phyloP scores from a whole-genome alignment of 306 rosid species.

The Prunus mira region DNA sequence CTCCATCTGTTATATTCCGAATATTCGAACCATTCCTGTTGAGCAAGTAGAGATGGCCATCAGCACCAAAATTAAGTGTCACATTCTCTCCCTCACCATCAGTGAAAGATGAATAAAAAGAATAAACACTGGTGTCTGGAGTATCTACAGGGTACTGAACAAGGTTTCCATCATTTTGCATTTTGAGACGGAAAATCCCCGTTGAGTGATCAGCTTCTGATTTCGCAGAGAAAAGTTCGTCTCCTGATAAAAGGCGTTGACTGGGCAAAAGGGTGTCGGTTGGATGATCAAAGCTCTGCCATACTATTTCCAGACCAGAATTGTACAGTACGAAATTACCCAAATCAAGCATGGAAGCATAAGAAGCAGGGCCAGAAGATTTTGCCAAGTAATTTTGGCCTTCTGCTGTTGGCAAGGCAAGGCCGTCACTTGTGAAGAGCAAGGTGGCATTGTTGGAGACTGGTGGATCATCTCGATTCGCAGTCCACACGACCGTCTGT shows the following conservation, averaged over 20 bases:
- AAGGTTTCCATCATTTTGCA: too few species aligned
- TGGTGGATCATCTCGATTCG: constrained; percentile 14
- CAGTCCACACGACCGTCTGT: constrained; percentile 23
- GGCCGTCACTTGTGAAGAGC: too few species aligned
- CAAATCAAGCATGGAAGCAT: constrained; percentile 22
- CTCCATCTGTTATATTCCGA: neutral
- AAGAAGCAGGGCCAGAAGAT: neutral
- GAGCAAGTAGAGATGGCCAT: too few species aligned
- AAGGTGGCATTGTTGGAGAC: neutral
- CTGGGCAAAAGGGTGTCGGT: constrained; percentile 7
- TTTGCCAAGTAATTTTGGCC: too few species aligned
- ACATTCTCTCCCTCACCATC: neutral
- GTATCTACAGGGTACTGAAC: too few species aligned
- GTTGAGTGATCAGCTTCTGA: constrained; percentile 15
- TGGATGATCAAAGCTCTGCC: neutral
- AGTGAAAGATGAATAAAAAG: neutral
- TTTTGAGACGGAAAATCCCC: neutral
- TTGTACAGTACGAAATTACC: too few species aligned
- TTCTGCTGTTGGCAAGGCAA: too few species aligned
- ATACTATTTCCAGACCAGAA: too few species aligned
- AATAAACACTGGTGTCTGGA: fast-evolving
- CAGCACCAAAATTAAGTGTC: neutral
- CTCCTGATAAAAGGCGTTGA: neutral
- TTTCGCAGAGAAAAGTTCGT: neutral
- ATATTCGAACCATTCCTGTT: neutral